phyloP scores from a whole-genome alignment of 164 flowering plant genomes.

The Aristolochia contorta region DNA sequence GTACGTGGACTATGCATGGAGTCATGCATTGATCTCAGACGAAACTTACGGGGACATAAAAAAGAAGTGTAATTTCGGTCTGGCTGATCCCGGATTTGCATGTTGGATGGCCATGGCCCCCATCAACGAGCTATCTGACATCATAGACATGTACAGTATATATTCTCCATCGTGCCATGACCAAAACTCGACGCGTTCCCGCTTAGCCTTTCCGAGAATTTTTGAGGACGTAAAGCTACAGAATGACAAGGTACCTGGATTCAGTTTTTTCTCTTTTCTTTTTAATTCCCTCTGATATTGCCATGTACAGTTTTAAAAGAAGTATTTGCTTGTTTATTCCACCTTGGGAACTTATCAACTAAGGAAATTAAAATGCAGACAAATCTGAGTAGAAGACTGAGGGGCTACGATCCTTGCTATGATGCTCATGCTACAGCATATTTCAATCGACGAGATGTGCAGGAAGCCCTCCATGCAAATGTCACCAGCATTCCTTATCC shows the following conservation, averaged over 20 bases:
- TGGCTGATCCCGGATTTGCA: background rate
- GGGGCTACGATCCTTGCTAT: conserved; percentile 61
- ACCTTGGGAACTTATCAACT: background rate
- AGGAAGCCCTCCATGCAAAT: conserved; percentile 35
- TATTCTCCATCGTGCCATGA: conserved; percentile 33
- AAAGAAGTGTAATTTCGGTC: conserved; percentile 43
- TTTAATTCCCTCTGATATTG: too few species aligned
- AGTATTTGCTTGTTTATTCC: background rate
- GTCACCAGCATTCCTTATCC: conserved; percentile 11
- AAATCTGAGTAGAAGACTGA: conserved; percentile 19
- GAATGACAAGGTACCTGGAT: background rate
- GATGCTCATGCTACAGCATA: conserved; percentile 27
- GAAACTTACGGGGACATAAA: conserved; percentile 27
- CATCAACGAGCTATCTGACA: conserved; percentile 37
- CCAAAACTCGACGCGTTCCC: background rate
- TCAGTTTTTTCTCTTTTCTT: background rate
- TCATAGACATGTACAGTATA: conserved; percentile 79
- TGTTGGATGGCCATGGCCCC: conserved; percentile 26
- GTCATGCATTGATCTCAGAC: conserved; percentile 74
- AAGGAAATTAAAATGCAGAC: background rate
- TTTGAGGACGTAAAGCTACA: background rate
- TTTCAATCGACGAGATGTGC: conserved; percentile 48
- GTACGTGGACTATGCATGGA: conserved; percentile 73
- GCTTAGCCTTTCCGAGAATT: background rate
- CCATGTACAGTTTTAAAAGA: too few species aligned